Base-by-base conservation (phyloP, 495 filamentous ascomycete species). In the Xylaria grammica region DNA sequence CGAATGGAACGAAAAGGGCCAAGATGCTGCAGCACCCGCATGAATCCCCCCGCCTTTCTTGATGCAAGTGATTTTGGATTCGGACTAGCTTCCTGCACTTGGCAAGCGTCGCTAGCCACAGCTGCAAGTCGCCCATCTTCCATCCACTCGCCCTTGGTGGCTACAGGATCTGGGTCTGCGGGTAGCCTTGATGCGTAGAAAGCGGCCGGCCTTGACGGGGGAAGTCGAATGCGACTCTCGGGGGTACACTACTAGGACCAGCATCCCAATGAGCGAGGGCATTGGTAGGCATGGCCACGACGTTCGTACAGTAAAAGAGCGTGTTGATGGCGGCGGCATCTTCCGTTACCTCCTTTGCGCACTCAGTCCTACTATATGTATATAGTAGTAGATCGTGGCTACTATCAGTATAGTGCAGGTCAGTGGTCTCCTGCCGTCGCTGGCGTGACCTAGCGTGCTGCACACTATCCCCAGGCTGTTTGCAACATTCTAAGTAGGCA, bases 31-130 rank as follows among this genome's bases (percentile, higher is more conserved):
- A 58, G 53, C 53, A 51, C 61, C 46, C 32, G 53, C 62, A 55
- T 58, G 53, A 64, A 64, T 58, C 52, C 62, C n/a, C 62, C 62
- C 52, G 52, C 62, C 53, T 64, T 64, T 64, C 44, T 50, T 29
- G 15, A 36, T 58, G 62, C 62, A 58, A 52, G 62, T 54, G 36
- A 38, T 34, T 30, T 58, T 58, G 44, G 44, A 64, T 50, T 15
- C 62, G 62, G 62, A 24, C 53, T 64, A 64, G 62, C 53, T 58
- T 44, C 13, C 42, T 51, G 52, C 42, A 63, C 62, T 64, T 57
- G 62, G 53, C 62, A 42, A 17, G 30, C 32, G 44, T 42, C 20
- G 53, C 53, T 10, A 46, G 53, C 61, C 62, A 55, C 53, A 36
- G 42, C 34, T 56, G 30, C 40, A 20, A 57, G 49, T 10, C 61